These are phyloP conservation scores for Alternaria arbusti DNA, from an alignment of 2,329 filamentous ascomycete genomes.

Conservation along the genomic window DNA sequence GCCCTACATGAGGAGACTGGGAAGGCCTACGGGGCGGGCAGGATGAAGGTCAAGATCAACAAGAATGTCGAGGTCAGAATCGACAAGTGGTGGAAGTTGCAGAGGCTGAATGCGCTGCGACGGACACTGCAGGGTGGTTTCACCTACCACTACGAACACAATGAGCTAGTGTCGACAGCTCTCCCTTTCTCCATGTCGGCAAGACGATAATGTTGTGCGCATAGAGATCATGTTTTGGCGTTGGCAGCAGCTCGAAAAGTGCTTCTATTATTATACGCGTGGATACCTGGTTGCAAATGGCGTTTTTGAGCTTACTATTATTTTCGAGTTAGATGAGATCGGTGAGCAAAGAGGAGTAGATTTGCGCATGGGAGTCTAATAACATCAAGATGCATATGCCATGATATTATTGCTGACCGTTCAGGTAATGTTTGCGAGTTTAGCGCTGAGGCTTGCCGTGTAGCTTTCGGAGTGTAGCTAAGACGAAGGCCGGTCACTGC, in stretches of 20 bases:
- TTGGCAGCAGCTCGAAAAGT: background rate
- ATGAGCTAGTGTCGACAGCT: conserved; percentile 42
- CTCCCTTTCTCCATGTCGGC: conserved; percentile 40
- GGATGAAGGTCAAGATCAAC: conserved; percentile 65
- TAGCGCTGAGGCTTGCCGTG: background rate
- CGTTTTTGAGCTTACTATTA: conserved; percentile 1
- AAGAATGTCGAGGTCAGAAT: conserved; percentile 67
- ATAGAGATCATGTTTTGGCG: background rate
- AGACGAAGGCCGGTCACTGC: conserved; percentile 8
- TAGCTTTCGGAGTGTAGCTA: background rate
- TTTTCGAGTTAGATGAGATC: background rate
- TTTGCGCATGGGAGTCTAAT: background rate
- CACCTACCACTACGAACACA: conserved; percentile 46
- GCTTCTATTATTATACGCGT: conserved; percentile 3
- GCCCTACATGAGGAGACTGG: conserved; percentile 67
- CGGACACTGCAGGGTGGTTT: conserved; percentile 61
- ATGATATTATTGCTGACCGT: background rate
- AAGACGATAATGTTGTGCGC: conserved; percentile 13
- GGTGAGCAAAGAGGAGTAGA: background rate
- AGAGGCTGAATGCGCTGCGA: conserved; percentile 66
- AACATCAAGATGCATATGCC: background rate
- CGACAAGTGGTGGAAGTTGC: conserved; percentile 77
- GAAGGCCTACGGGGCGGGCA: conserved; percentile 63
- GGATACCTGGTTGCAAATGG: conserved; percentile 9
- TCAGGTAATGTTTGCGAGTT: background rate